Evolutionary conservation across 352 stramenopile genomes (phyloP), one percentile per base, ranked within the genome.

Genomic region (Globisporangium nagaii): DNA sequence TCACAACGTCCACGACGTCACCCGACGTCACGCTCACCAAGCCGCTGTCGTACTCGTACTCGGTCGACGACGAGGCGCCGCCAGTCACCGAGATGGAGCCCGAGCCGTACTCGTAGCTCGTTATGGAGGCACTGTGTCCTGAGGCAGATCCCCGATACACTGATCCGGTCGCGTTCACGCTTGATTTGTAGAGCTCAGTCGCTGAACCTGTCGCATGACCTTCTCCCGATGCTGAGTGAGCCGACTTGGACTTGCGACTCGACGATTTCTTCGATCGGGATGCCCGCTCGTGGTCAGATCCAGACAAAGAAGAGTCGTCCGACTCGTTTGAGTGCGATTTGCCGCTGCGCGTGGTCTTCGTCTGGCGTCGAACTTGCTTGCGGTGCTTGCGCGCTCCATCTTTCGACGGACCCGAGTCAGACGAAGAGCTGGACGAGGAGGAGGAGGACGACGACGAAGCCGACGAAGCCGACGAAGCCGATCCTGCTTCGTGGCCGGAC

Each of bases 31-130:
- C n/a, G n/a, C n/a, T n/a, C 47, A 54, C 35, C 31, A 54, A 7
- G 32, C 47, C 47, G 35, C 47, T 54, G 31, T 54, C 47, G 35
- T 54, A 54, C 35, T 20, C 22, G 49, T 56, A 56, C 27, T 56
- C 39, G 24, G 49, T 56, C 39, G 49, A 37, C 49, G 46, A 53
- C 46, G 34, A 32, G 25, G 4, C 27, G 43, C 27, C n/a, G 31
- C 31, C 24, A n/a, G 10, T 43, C 44, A 51, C 30, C n/a, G n/a
- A n/a, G n/a, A n/a, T n/a, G n/a, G n/a, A n/a, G n/a, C n/a, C n/a
- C n/a, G 17, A 3, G 20, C 24, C n/a, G 3, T 20, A 31, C 31
- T 15, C 32, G n/a, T 24, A 31, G 32, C 20, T 44, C 12, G 19
- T 43, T n/a, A n/a, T n/a, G n/a, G n/a, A n/a, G n/a, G n/a, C n/a